Percentiles rank a stretch among this genome's conserved stretches.
Conservation (phyloP, 2,329 filamentous ascomycete species). For the Diaporthe caulivora region DNA sequence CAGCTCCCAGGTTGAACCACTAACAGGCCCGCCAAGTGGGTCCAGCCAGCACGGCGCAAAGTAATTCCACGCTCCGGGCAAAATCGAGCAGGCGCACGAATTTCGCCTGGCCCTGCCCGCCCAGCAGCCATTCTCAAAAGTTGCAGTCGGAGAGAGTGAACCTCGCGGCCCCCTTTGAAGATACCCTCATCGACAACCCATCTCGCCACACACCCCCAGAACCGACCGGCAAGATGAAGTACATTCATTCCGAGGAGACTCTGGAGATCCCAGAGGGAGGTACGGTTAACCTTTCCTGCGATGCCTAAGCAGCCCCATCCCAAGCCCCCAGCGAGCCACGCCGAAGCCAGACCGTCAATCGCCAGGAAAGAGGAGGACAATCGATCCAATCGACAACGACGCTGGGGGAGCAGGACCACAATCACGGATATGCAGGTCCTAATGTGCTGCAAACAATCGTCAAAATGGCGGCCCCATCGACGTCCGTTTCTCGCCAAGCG, state of each 20-base stretch:
- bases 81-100: conserved; percentile 29
- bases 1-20: no score
- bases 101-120: conserved; percentile 29
- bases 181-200: conserved; percentile 45
- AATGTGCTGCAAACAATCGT: neutral
- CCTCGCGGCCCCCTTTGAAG: conserved; percentile 33
- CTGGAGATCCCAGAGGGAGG: conserved; percentile 96
- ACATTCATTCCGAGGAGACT: conserved; percentile 98
- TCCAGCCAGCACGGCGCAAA: neutral
- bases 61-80: conserved; percentile 26
- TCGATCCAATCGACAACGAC: neutral
- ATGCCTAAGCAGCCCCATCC: neutral
- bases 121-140: conserved; percentile 28
- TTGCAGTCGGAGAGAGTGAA: conserved; percentile 33
- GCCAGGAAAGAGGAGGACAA: conserved; percentile 37
- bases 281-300: conserved; percentile 63
- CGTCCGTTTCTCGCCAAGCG: neutral
- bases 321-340: conserved; percentile 34
- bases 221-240: conserved; percentile 90
- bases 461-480: neutral
- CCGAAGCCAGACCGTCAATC: conserved; percentile 26
- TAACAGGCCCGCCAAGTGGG: conserved; percentile 27
- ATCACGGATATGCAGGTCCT: neutral
- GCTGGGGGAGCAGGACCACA: neutral
- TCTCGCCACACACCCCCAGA: conserved; percentile 53